Evolutionary conservation across 306 rosid species (phyloP), one percentile per base, ranked within the genome.

Genomic region (Canavalia ensiformis): DNA sequence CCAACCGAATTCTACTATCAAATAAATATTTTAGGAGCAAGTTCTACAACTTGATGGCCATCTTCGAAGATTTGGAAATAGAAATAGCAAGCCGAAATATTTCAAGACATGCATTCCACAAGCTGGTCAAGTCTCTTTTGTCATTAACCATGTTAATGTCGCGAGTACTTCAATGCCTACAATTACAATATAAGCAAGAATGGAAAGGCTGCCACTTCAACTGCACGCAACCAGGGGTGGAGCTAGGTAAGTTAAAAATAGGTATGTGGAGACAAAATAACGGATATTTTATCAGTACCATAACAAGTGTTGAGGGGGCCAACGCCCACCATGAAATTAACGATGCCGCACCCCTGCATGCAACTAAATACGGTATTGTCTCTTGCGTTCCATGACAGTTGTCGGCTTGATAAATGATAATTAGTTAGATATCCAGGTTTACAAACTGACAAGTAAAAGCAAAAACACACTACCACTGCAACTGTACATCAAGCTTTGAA

Each of bases 401-500:
- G 62, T 81, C 60, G 47, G 34, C 31, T 77, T 10, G 56, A 73
- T 73, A 51, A 37, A 4, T 18, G 25, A 18, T 18, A 18, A 18
- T 18, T 55, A 57, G 76, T 74, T 58, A 77, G 54, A 78, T 56
- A 34, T 30, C 71, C 52, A 45, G 46, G 49, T 62, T 37, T 49
- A 77, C 67, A 44, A 57, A 60, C 41, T 44, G 55, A 72, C 54
- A 63, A 58, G 52, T 55, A n/a, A 58, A 75, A 72, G 29, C 52
- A 81, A 75, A 81, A 60, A 74, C 72, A 82, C 81, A 68, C 44
- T 60, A 77, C 62, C 83, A 79, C 76, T 10, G 72, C 63, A 62
- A 78, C 84, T 64, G 82, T 77, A 77, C 83, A 66, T 76, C 45
- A 85, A 83, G 65, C 86, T 62, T 77, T 59, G 56, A 63, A 82